Percentiles rank a stretch among this genome's conserved stretches.
These are phyloP conservation scores for Panicum miliaceum DNA, from an alignment of 176 grass and related monocot genomes.

Conservation along the genomic window DNA sequence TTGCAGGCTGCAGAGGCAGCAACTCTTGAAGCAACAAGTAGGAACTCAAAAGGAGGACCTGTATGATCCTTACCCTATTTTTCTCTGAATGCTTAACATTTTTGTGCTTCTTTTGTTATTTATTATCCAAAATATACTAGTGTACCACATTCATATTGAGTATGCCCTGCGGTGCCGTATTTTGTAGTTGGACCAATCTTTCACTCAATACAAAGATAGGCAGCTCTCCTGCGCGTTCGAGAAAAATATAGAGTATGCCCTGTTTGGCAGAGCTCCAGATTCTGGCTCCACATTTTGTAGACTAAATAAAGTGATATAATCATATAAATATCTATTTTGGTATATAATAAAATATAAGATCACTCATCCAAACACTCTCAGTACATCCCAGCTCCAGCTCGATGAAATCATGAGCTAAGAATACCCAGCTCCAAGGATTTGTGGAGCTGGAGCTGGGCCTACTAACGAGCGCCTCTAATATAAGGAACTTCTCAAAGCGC, in stretches of 20 bases:
- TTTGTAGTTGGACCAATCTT: too few relatives aligned
- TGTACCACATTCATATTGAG: slow-evolving; percentile 9
- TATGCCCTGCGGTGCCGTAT: too few relatives aligned
- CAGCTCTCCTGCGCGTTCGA: too few relatives aligned
- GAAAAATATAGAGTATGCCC: slow-evolving; percentile 1
- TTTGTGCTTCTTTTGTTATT: slow-evolving; percentile 34
- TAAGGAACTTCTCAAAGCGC: background rate
- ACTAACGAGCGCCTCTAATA: background rate
- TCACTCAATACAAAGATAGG: too few relatives aligned
- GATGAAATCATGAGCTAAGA: too few relatives aligned
- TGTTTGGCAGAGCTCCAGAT: background rate
- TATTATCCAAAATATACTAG: background rate
- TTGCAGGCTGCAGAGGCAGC: slow-evolving; percentile 76
- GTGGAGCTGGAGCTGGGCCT: too few relatives aligned
- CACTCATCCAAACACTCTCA: too few relatives aligned
- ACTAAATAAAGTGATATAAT: background rate
- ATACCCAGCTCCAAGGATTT: too few relatives aligned
- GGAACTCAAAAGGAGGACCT: slow-evolving; percentile 76
- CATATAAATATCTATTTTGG: background rate
- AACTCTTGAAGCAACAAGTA: slow-evolving; percentile 86
- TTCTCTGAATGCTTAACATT: background rate
- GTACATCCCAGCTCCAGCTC: too few relatives aligned
- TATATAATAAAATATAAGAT: background rate
- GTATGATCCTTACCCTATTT: slow-evolving; percentile 60
- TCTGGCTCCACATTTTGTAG: background rate